A percentile compares a stretch with the other conserved stretches of the same genome.
Conservation (phyloP, 1,284 basidiomycete genomes). For the Xerocomus amazonicus region DNA sequence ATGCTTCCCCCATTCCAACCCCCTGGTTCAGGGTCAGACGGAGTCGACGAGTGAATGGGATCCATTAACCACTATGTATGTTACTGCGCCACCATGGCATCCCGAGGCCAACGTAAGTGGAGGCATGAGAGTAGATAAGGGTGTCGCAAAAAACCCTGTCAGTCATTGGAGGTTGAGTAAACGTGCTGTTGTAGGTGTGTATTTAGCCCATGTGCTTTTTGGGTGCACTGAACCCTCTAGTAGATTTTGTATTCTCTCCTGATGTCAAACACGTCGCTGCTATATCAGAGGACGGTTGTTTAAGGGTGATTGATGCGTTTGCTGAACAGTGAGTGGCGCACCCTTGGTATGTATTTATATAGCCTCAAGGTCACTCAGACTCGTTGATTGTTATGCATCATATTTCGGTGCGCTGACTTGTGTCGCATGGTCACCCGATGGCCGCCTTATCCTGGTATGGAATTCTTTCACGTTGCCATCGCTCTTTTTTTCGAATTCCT, state of each 20-base stretch:
- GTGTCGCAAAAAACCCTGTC: slow-evolving; percentile 76
- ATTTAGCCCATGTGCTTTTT: neutral
- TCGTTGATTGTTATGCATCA: slow-evolving; percentile 86
- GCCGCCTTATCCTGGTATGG: slow-evolving; percentile 82
- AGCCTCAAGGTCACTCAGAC: slow-evolving; percentile 40
- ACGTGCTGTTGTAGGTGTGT: slow-evolving; percentile 70
- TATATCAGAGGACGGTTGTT: slow-evolving; percentile 85
- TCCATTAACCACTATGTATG: slow-evolving; percentile 67
- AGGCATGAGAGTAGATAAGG: slow-evolving; percentile 51
- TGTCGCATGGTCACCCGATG: slow-evolving; percentile 93
- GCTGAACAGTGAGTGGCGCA: slow-evolving; percentile 69
- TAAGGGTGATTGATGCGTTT: slow-evolving; percentile 82
- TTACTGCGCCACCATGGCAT: slow-evolving; percentile 82
- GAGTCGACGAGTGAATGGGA: slow-evolving; percentile 53
- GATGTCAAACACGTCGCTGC: slow-evolving; percentile 85
- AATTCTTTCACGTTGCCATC: neutral
- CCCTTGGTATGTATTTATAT: neutral
- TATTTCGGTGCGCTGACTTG: slow-evolving; percentile 91
- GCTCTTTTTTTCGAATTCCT: neutral
- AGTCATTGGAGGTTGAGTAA: slow-evolving; percentile 79
- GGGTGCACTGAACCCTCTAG: neutral
- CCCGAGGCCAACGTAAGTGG: slow-evolving; percentile 45
- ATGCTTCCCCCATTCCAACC: slow-evolving; percentile 10
- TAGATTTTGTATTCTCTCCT: slow-evolving; percentile 87
- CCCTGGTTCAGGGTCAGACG: slow-evolving; percentile 13